Evolutionary conservation across 768 basidiomycete species (phyloP).

Genomic region (Rhodotorula sphaerocarpa): DNA sequence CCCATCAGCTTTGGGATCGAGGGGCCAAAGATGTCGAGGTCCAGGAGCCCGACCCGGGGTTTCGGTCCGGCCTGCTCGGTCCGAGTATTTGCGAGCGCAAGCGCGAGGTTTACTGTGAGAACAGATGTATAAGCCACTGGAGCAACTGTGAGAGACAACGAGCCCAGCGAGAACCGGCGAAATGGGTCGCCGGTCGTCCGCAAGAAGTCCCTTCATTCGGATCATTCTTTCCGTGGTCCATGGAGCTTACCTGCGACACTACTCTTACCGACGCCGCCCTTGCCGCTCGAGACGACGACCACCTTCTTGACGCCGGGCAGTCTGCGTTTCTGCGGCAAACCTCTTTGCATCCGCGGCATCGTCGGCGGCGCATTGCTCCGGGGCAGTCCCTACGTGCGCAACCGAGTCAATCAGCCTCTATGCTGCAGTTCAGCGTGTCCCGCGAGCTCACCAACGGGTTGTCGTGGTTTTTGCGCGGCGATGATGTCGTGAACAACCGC

Average conservation of each 20-base stretch:
- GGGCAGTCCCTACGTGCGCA: constrained; percentile 45
- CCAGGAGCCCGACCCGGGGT: constrained; percentile 73
- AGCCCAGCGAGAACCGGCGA: too few species aligned
- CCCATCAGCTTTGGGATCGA: constrained; percentile 90
- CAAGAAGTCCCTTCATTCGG: too few species aligned
- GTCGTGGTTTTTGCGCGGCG: constrained; percentile 17
- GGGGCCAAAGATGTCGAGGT: constrained; percentile 93
- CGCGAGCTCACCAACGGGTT: constrained; percentile 39
- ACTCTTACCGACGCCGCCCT: constrained; percentile 93
- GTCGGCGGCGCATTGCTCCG: constrained; percentile 44
- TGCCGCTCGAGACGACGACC: constrained; percentile 79
- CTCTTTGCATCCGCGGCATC: constrained; percentile 45
- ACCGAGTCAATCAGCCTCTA: too few species aligned
- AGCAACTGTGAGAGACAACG: too few species aligned
- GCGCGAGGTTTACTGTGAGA: constrained; percentile 66
- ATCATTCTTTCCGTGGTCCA: too few species aligned
- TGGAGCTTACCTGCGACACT: constrained; percentile 67
- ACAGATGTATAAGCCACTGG: neutral
- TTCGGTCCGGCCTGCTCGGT: constrained; percentile 40
- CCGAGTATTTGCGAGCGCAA: constrained; percentile 54
- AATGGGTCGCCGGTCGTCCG: too few species aligned
- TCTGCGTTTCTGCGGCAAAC: constrained; percentile 44
- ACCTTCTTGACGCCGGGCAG: constrained; percentile 65
- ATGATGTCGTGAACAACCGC: constrained; percentile 4
- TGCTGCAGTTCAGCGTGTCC: too few species aligned